These are phyloP conservation scores for Candida tibetensis DNA, from an alignment of 805 yeast genomes.

Conservation along the genomic window DNA sequence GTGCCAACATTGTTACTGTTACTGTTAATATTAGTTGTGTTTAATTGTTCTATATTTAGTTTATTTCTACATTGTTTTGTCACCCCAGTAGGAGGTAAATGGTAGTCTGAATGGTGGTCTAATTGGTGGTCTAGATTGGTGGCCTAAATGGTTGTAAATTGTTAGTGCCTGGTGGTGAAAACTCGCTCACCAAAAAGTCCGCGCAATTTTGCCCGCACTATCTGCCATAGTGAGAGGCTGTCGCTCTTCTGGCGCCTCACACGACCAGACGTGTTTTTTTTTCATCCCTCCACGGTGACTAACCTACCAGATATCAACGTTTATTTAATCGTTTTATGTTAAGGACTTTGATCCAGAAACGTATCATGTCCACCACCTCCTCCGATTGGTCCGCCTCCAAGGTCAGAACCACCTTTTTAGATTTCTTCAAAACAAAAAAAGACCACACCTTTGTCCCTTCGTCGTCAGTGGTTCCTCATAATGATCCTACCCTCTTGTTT, in stretches of 20 bases:
- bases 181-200: too few species aligned
- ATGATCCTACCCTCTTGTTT: constrained; percentile 93
- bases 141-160: too few species aligned
- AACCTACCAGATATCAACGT: background rate
- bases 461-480: constrained; percentile 94
- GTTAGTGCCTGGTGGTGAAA: too few species aligned
- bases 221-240: too few species aligned
- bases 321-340: constrained; percentile 12
- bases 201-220: too few species aligned
- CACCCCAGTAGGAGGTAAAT: too few species aligned
- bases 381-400: constrained; percentile 43
- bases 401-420: constrained; percentile 83
- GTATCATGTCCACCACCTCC: constrained; percentile 23
- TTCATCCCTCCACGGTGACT: background rate
- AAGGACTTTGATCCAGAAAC: constrained; percentile 13
- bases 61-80: background rate
- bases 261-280: constrained; percentile 5
- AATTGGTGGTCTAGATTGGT: too few species aligned
- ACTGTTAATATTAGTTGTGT: constrained; percentile 6
- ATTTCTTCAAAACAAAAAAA: constrained; percentile 62
- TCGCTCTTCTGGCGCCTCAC: too few species aligned
- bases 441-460: constrained; percentile 85
- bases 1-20: constrained; percentile 4
- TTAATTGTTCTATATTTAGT: background rate
- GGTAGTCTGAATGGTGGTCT: too few species aligned